Percentiles rank a stretch among this genome's conserved stretches.
phyloP scores from a whole-genome alignment of 2,329 filamentous ascomycete genomes.

The Didymella sp. region DNA sequence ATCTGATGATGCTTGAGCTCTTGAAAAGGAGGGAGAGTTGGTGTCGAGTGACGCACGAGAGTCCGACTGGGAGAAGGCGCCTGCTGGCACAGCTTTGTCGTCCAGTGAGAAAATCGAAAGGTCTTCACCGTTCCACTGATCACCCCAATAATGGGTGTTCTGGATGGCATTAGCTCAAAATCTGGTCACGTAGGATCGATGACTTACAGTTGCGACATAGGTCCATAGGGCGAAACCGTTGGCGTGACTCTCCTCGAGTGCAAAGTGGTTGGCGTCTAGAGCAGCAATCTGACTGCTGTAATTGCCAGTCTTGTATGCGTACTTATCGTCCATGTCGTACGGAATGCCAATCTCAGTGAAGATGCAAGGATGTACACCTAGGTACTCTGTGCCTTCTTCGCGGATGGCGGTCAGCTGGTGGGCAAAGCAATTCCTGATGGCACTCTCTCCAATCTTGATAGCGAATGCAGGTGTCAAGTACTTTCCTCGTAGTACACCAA shows the following conservation, averaged over 20 bases:
- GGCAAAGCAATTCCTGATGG: slow-evolving; percentile 90
- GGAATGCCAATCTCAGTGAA: slow-evolving; percentile 97
- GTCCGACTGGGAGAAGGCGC: slow-evolving; percentile 59
- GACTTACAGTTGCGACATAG: slow-evolving; percentile 73
- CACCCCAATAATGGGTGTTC: slow-evolving; percentile 88
- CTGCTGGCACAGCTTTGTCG: slow-evolving; percentile 67
- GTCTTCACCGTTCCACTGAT: slow-evolving; percentile 98
- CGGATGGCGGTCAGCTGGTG: slow-evolving; percentile 85
- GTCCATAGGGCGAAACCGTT: slow-evolving; percentile 92
- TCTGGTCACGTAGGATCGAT: no score
- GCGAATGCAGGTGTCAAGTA: slow-evolving; percentile 91
- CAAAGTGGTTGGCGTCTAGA: slow-evolving; percentile 96
- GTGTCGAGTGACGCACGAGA: slow-evolving; percentile 59
- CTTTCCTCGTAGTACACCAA: slow-evolving; percentile 86
- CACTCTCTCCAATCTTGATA: slow-evolving; percentile 89
- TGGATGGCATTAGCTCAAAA: slow-evolving; percentile 45
- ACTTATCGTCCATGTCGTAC: slow-evolving; percentile 97
- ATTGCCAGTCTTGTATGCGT: slow-evolving; percentile 94
- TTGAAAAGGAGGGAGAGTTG: slow-evolving; percentile 62
- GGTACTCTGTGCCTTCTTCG: slow-evolving; percentile 85
- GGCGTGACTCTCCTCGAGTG: slow-evolving; percentile 80
- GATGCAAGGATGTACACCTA: slow-evolving; percentile 86
- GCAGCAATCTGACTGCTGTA: slow-evolving; percentile 91
- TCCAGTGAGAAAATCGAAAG: slow-evolving; percentile 87
- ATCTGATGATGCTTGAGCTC: slow-evolving; percentile 55